Percentiles rank a stretch among this genome's conserved stretches.
Evolutionary conservation across 108 stramenopile species (phyloP).

Genomic region (Cylindrotheca closterium): DNA sequence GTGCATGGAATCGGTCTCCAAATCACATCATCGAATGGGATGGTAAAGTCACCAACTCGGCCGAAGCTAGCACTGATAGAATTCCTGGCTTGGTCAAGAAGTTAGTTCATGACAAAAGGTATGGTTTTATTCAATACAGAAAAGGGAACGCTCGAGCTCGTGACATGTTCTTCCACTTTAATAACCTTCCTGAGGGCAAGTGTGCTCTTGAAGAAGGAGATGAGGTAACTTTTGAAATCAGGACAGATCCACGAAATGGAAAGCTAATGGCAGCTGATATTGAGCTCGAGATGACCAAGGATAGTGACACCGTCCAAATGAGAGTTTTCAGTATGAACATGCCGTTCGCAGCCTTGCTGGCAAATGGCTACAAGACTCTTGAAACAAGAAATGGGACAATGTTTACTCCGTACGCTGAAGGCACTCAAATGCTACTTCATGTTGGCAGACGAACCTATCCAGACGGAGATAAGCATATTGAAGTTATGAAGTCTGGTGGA

Average conservation of each 20-base stretch:
- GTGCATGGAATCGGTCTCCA: slow-evolving; percentile 54
- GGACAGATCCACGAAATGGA: slow-evolving; percentile 37
- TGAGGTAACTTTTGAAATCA: slow-evolving; percentile 42
- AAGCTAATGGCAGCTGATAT: slow-evolving; percentile 33
- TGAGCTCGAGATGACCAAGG: not conserved
- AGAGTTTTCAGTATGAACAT: slow-evolving; percentile 77
- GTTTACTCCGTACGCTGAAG: slow-evolving; percentile 67
- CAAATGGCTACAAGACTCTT: slow-evolving; percentile 78
- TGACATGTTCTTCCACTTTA: slow-evolving; percentile 76
- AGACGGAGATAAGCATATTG: slow-evolving; percentile 66
- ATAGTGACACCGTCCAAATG: slow-evolving; percentile 31
- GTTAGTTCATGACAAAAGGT: slow-evolving; percentile 50
- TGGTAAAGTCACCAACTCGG: slow-evolving; percentile 23
- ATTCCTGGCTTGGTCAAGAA: slow-evolving; percentile 47
- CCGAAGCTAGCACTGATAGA: slow-evolving; percentile 14
- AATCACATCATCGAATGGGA: slow-evolving; percentile 66
- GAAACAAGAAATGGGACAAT: slow-evolving; percentile 84
- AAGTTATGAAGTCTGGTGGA: slow-evolving; percentile 63
- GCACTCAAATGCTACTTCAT: slow-evolving; percentile 72
- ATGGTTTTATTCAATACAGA: slow-evolving; percentile 58
- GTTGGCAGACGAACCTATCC: slow-evolving; percentile 79
- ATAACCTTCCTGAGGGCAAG: slow-evolving; percentile 32
- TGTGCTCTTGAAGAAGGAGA: slow-evolving; percentile 49
- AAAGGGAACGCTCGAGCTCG: slow-evolving; percentile 25
- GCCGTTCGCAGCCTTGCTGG: slow-evolving; percentile 79